Base-by-base conservation (phyloP, 2,329 filamentous ascomycete species). In the Penicillium sp. region DNA sequence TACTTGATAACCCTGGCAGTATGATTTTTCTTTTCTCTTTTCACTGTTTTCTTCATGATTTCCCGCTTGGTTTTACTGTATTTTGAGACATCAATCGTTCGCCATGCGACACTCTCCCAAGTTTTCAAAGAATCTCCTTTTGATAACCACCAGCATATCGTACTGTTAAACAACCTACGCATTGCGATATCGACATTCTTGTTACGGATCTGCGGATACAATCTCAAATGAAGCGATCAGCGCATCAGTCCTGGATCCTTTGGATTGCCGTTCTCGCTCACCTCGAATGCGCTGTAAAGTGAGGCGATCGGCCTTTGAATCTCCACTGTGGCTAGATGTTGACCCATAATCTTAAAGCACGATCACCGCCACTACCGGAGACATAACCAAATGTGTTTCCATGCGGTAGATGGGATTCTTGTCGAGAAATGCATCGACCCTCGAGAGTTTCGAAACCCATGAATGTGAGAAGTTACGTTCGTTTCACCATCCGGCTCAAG, bases 151-250 rank as follows among this genome's bases (percentile, higher is more conserved):
- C 41, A 80, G 71, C 50, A 82, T 58, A 0, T 79, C 79, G 43
- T 75, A 69, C 61, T 82, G 79, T 8, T 81, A 77, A 8, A 82
- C 79, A 56, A 83, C 82, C 62, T 81, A 82, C 3, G 77, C 79
- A 18, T 78, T 74, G 46, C 77, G 73, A n/a, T 77, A 76, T 50
- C 71, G 73, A 54, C 81, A 67, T 44, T 74, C 70, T 37, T 73
- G 68, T 8, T 70, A 68, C 0, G 76, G 76, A 48, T 76, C 68
- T n/a, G 74, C 71, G 26, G 81, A 66, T 59, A 76, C 67, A 52
- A 82, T 75, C 39, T 76, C 56, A 32, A 18, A 24, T 9, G 32
- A 36, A 27, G 2, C 13, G 33, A 13, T 9, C 1, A 8, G 25
- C n/a, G 24, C 27, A 3, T 9, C 13, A 13, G n/a, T 13, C 11